Base-by-base conservation (phyloP, 2,329 filamentous ascomycete species). In the Fusarium musae region DNA sequence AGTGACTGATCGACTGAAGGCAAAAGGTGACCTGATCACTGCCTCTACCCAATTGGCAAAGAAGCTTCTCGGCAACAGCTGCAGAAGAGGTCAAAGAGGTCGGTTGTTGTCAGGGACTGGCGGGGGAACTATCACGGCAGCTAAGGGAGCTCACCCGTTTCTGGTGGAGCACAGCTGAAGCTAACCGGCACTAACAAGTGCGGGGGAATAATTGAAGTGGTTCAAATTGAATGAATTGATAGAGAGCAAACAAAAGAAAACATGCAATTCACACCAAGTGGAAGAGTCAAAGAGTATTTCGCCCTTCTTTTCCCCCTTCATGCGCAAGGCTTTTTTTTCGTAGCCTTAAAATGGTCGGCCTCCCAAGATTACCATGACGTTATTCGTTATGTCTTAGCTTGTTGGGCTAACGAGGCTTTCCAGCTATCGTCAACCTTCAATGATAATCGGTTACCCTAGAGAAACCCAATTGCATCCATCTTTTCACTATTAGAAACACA, bases 321-420 rank as follows among this genome's bases (percentile, higher is more conserved):
- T 16, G 15, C 28, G 15, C 32, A 40, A 36, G 43, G n/a, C 61
- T 43, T 53, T 46, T 44, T 47, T 58, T 9, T 46, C n/a, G 57
- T 74, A 65, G 42, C 54, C 37, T 59, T 30, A 69, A 34, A 49
- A 67, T 63, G 73, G 73, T 67, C 61, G 73, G 73, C 73, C 73
- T 75, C 73, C 71, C 64, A 60, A 52, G 26, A 16, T n/a, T 59
- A 32, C 40, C 30, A 66, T 72, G 68, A 75, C 72, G 64, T 59
- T 39, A 43, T 32, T 26, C 32, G 30, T 52, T 3, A 36, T 36
- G 12, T 36, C 23, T 46, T 32, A 37, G 68, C 37, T 49, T n/a
- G 43, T 40, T 69, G 37, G 66, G 56, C 58, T 56, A 64, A 63
- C 36, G 5, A 72, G 37, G 42, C 57, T 44, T 63, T 40, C 46